Evolutionary conservation across 1,139 yeast genomes (phyloP).

Genomic region (Candida mesenterica): DNA sequence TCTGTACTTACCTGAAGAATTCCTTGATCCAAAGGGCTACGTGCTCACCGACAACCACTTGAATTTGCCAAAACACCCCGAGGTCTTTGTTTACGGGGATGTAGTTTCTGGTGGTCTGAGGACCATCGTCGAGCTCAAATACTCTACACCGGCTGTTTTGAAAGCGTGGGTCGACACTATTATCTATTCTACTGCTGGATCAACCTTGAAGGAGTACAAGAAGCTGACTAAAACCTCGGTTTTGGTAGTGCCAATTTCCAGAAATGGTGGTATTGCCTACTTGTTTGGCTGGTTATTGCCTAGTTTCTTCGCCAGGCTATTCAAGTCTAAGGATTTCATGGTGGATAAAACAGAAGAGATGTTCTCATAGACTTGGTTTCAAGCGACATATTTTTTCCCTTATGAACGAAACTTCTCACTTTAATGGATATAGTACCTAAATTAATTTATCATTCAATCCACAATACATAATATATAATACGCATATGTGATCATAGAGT

Average conservation of each 20-base stretch:
- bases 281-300: constrained; percentile 30
- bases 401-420: too few species aligned
- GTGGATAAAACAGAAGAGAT: constrained; percentile 8
- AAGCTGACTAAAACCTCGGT: constrained; percentile 10
- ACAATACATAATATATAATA: too few species aligned
- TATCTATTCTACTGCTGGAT: constrained; percentile 16
- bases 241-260: constrained; percentile 33
- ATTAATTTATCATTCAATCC: too few species aligned
- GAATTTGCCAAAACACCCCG: constrained; percentile 2
- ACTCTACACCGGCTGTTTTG: constrained; percentile 22
- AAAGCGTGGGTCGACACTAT: constrained; percentile 15
- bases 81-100: constrained; percentile 16
- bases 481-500: too few species aligned
- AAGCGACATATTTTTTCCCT: too few species aligned
- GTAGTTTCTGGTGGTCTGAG: constrained; percentile 22
- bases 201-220: constrained; percentile 15
- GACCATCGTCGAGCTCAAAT: constrained; percentile 26
- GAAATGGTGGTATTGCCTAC: constrained; percentile 36
- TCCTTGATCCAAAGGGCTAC: constrained; percentile 13
- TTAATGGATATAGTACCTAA: too few species aligned
- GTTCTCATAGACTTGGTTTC: too few species aligned
- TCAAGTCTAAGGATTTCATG: constrained; percentile 20
- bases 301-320: constrained; percentile 24
- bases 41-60: constrained; percentile 23
- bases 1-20: constrained; percentile 13